Conservation (phyloP, 306 rosid genomes). For the Corylus americana region DNA sequence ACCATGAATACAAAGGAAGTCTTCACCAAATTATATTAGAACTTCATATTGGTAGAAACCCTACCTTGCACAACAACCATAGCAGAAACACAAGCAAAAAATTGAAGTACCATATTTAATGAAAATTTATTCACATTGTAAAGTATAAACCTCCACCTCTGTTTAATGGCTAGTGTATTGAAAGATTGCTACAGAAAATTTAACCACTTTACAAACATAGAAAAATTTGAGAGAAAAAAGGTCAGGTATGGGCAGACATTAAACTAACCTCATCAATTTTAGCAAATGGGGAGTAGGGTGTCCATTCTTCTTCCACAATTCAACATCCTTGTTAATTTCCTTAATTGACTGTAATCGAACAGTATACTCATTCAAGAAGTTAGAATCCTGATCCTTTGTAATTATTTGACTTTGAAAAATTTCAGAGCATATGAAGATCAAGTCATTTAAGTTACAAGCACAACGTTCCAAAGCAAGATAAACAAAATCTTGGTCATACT, state of each 20-base stretch:
- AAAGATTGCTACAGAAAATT: not conserved
- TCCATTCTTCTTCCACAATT: slow-evolving; percentile 56
- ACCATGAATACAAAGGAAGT: not conserved
- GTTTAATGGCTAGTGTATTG: not conserved
- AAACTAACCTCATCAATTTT: slow-evolving; percentile 75
- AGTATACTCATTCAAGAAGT: slow-evolving; percentile 28
- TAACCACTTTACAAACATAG: not conserved
- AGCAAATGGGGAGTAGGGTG: slow-evolving; percentile 50
- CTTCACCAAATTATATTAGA: not conserved
- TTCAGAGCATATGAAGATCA: slow-evolving; percentile 46
- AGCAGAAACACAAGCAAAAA: not conserved
- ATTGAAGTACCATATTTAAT: not conserved
- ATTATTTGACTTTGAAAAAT: slow-evolving; percentile 14
- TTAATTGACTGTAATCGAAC: slow-evolving; percentile 38
- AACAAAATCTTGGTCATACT: slow-evolving; percentile 75
- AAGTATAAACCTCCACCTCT: not conserved
- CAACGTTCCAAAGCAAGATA: slow-evolving; percentile 84
- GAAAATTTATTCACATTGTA: not conserved
- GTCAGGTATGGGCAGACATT: not conserved
- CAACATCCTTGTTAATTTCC: slow-evolving; percentile 33
- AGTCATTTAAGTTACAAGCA: slow-evolving; percentile 64
- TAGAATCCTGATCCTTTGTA: slow-evolving; percentile 31
- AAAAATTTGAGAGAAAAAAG: not conserved
- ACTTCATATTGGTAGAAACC: not conserved
- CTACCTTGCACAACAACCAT: not conserved